Conservation (phyloP, 306 rosid species). For the Quercus bicolor region DNA sequence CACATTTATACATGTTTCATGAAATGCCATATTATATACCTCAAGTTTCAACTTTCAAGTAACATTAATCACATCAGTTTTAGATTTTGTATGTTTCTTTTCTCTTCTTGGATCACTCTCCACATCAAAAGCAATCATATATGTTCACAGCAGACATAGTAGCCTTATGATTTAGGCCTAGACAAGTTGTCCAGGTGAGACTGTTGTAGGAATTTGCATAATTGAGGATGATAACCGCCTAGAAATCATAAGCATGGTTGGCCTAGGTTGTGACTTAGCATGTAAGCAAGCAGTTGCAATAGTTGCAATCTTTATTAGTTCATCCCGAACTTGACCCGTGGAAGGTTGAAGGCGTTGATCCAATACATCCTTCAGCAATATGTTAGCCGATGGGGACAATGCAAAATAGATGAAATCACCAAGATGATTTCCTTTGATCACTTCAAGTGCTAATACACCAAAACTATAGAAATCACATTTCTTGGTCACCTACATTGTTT, state of each 20-base stretch:
- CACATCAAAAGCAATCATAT: no score
- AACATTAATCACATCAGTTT: no score
- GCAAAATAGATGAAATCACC: constrained; percentile 5
- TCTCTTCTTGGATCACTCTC: no score
- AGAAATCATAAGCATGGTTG: constrained; percentile 29
- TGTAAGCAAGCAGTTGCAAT: constrained; percentile 3
- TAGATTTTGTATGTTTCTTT: no score
- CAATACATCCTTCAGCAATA: not conserved
- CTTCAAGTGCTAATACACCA: constrained; percentile 14
- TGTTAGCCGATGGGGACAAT: not conserved
- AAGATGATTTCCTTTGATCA: constrained; percentile 5
- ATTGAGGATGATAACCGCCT: not conserved
- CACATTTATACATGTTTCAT: no score
- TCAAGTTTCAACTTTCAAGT: no score
- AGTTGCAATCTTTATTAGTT: not conserved
- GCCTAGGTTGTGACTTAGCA: constrained; percentile 18
- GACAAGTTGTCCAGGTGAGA: not conserved
- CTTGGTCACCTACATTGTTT: constrained; percentile 15
- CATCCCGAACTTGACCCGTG: not conserved
- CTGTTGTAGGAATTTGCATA: not conserved
- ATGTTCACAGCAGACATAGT: not conserved
- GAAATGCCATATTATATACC: no score
- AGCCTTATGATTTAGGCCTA: not conserved
- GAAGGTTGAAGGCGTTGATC: constrained; percentile 10
- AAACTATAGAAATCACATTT: constrained; percentile 19